phyloP scores from a whole-genome alignment of 2,329 filamentous ascomycete genomes.

The Trichoderma lentiforme region DNA sequence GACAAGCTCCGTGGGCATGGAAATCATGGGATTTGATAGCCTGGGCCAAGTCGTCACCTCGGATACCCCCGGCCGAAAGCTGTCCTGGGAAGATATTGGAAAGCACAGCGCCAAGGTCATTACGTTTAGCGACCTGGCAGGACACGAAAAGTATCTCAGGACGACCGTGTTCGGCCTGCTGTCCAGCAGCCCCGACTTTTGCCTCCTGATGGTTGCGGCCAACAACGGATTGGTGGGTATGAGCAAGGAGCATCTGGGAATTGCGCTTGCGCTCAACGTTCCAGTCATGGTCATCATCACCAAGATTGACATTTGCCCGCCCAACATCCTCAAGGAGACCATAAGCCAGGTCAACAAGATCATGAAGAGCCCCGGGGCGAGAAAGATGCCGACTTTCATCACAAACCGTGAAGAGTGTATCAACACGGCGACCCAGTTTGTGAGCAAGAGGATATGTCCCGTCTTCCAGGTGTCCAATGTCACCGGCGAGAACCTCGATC shows the following conservation, averaged over 20 bases:
- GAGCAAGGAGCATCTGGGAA: slow-evolving; percentile 96
- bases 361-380: slow-evolving; percentile 85
- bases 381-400: slow-evolving; percentile 95
- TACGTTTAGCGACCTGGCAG: slow-evolving; percentile 90
- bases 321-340: slow-evolving; percentile 91
- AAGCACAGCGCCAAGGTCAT: slow-evolving; percentile 95
- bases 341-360: slow-evolving; percentile 89
- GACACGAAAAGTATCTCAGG: slow-evolving; percentile 90
- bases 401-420: slow-evolving; percentile 88
- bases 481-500: slow-evolving; percentile 83
- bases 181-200: slow-evolving; percentile 95
- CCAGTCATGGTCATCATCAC: slow-evolving; percentile 97
- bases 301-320: slow-evolving; percentile 97
- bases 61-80: slow-evolving; percentile 72
- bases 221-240: slow-evolving; percentile 97
- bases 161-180: slow-evolving; percentile 95
- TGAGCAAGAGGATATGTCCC: slow-evolving; percentile 91
- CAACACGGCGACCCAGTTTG: slow-evolving; percentile 92
- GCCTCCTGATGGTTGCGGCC: slow-evolving; percentile 94
- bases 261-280: slow-evolving; percentile 90
- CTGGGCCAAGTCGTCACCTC: slow-evolving; percentile 78
- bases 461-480: slow-evolving; percentile 99
- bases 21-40: slow-evolving; percentile 96
- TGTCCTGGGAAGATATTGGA: slow-evolving; percentile 98
- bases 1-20: slow-evolving; percentile 96